These are phyloP conservation scores for Cucurbitaria berberidis DNA, from an alignment of 2,329 filamentous ascomycete genomes.

Conservation along the genomic window DNA sequence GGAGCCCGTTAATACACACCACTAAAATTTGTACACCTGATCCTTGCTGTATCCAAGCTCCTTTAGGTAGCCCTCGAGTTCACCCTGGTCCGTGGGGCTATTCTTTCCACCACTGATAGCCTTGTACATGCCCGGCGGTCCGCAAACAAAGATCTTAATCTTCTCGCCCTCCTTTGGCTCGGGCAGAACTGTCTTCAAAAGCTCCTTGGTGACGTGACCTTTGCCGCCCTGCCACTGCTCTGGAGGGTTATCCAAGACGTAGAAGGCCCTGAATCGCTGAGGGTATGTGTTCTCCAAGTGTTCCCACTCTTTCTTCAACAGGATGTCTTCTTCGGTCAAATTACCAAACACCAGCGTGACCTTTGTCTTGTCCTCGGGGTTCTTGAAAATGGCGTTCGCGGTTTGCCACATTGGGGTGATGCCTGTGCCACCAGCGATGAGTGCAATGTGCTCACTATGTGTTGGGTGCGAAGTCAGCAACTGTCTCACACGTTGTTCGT, in stretches of 20 bases:
- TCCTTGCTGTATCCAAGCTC: slow-evolving; percentile 85
- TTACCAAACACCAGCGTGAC: slow-evolving; percentile 96
- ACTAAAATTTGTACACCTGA: slow-evolving; percentile 82
- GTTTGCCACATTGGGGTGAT: slow-evolving; percentile 99
- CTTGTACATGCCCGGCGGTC: slow-evolving; percentile 91
- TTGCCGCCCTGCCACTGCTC: slow-evolving; percentile 77
- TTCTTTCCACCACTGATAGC: slow-evolving; percentile 88
- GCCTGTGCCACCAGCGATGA: slow-evolving; percentile 93
- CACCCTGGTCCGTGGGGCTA: slow-evolving; percentile 92
- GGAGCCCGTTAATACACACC: slow-evolving; percentile 15
- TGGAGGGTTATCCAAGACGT: slow-evolving; percentile 84
- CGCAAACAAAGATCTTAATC: slow-evolving; percentile 96
- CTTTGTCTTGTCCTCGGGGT: slow-evolving; percentile 96
- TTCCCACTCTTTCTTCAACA: slow-evolving; percentile 83
- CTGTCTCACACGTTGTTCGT: too few species aligned
- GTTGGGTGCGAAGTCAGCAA: too few species aligned
- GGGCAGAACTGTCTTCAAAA: slow-evolving; percentile 92
- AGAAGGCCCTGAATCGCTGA: slow-evolving; percentile 93
- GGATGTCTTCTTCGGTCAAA: slow-evolving; percentile 85
- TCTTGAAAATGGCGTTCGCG: slow-evolving; percentile 87
- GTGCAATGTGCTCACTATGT: slow-evolving; percentile 78
- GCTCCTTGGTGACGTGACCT: slow-evolving; percentile 86
- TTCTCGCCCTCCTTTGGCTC: slow-evolving; percentile 84
- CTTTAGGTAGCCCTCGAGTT: slow-evolving; percentile 80
- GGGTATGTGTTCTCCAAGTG: slow-evolving; percentile 94